These are phyloP conservation scores for Coemansia aciculifera DNA, from an alignment of 192 early-diverging fungal genomes.

Conservation along the genomic window DNA sequence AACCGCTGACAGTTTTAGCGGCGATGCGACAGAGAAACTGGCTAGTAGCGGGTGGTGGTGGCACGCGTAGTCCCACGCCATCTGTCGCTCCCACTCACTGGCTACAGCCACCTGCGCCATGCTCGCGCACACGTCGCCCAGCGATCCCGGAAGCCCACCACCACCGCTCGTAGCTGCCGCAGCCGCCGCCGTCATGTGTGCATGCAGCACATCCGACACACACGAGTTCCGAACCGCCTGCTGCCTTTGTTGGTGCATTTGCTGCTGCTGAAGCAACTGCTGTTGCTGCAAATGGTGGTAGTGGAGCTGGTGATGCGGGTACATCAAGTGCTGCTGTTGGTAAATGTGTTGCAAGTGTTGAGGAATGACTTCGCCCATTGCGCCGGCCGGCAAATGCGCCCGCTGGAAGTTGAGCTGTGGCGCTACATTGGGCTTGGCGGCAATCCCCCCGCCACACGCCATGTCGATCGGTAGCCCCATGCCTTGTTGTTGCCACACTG, in stretches of 20 bases:
- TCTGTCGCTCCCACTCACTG: conserved; percentile 32
- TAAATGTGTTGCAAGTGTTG: conserved; percentile 22
- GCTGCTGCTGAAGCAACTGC: conserved; percentile 18
- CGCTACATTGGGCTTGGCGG: conserved; percentile 5
- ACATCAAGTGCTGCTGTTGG: conserved; percentile 10
- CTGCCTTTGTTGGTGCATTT: conserved; percentile 3
- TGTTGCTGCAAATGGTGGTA: conserved; percentile 17
- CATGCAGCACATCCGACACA: background rate
- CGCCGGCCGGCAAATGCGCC: background rate
- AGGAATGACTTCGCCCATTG: background rate
- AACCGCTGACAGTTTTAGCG: conserved; percentile 19
- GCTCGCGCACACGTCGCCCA: conserved; percentile 15
- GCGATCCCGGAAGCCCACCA: background rate
- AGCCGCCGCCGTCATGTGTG: conserved; percentile 1
- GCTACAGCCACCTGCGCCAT: conserved; percentile 24
- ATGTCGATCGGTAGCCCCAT: conserved; percentile 26
- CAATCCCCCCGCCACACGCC: conserved; percentile 1
- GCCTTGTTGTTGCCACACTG: conserved; percentile 36
- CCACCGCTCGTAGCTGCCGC: conserved; percentile 6
- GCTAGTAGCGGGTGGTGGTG: conserved; percentile 41
- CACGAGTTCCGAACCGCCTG: background rate
- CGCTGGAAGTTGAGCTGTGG: conserved; percentile 9
- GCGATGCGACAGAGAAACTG: conserved; percentile 40
- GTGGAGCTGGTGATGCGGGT: background rate
- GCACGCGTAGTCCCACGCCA: conserved; percentile 50